A percentile compares a stretch with the other conserved stretches of the same genome.
phyloP scores from a whole-genome alignment of 2,329 filamentous ascomycete genomes.

The Ophiostoma triangulosporum region DNA sequence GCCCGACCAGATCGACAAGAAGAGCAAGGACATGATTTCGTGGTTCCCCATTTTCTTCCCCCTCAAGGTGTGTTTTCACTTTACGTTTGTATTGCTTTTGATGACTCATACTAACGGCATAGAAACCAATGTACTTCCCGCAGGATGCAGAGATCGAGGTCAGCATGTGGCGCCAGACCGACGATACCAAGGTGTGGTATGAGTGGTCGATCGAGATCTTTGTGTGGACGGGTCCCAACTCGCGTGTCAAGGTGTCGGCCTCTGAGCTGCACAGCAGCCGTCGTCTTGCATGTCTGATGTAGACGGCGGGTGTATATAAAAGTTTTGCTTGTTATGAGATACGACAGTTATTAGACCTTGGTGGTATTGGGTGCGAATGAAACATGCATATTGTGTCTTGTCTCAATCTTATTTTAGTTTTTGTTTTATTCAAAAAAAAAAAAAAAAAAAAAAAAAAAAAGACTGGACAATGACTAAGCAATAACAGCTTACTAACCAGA shows the following conservation, averaged over 20 bases:
- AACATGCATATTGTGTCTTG: too few species aligned
- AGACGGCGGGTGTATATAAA: not conserved
- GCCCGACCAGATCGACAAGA: conserved; percentile 78
- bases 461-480: too few species aligned
- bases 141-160: conserved; percentile 75
- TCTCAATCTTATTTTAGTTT: too few species aligned
- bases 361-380: too few species aligned
- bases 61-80: conserved; percentile 53
- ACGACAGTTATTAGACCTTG: too few species aligned
- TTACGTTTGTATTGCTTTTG: not conserved
- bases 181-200: conserved; percentile 95
- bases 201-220: conserved; percentile 93
- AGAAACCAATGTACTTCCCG: conserved; percentile 78
- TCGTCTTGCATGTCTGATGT: conserved; percentile 61
- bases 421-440: too few species aligned
- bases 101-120: not conserved
- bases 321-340: not conserved
- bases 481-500: too few species aligned
- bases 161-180: conserved; percentile 91
- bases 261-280: conserved; percentile 57
- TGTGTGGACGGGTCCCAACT: conserved; percentile 44
- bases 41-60: conserved; percentile 99
- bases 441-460: too few species aligned
- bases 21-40: conserved; percentile 96
- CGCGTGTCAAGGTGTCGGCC: conserved; percentile 50